These are phyloP conservation scores for Penicillium sp. DNA, from an alignment of 2,329 filamentous ascomycete genomes.

Conservation along the genomic window DNA sequence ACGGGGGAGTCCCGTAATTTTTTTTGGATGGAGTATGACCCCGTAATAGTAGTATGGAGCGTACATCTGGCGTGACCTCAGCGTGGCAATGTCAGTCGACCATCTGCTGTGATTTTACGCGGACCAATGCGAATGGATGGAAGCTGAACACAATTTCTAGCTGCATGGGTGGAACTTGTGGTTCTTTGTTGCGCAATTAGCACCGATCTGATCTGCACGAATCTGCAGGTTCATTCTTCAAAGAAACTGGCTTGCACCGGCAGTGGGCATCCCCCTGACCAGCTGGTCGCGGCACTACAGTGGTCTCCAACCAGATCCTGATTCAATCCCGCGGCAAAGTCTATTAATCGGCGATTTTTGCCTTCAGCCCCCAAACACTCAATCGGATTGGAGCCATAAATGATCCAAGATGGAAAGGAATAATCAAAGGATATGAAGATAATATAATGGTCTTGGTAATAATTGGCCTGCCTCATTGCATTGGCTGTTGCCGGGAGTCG, in stretches of 20 bases:
- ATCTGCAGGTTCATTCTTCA: constrained; percentile 1
- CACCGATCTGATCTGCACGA: constrained; percentile 1
- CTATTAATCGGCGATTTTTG: background rate
- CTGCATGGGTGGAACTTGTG: background rate
- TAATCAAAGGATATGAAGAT: background rate
- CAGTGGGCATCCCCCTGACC: background rate
- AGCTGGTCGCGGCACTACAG: background rate
- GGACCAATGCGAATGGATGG: background rate
- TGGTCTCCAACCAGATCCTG: background rate
- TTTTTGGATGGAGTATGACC: constrained; percentile 1
- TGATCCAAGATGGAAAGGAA: background rate
- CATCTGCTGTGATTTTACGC: background rate
- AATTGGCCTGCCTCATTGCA: background rate
- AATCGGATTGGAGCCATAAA: background rate
- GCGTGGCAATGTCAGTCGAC: constrained; percentile 10
- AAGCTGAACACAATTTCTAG: too few relatives aligned
- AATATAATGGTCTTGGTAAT: background rate
- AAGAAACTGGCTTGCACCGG: background rate
- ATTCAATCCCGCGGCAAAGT: background rate
- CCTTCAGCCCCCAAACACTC: background rate
- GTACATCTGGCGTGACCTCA: constrained; percentile 4
- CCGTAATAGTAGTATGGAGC: too few relatives aligned
- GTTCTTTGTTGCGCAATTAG: background rate
- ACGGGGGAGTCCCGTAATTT: constrained; percentile 11
- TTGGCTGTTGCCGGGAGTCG: background rate